phyloP scores from a whole-genome alignment of 176 grass and related monocot species.

The Rhynchospora pubera region DNA sequence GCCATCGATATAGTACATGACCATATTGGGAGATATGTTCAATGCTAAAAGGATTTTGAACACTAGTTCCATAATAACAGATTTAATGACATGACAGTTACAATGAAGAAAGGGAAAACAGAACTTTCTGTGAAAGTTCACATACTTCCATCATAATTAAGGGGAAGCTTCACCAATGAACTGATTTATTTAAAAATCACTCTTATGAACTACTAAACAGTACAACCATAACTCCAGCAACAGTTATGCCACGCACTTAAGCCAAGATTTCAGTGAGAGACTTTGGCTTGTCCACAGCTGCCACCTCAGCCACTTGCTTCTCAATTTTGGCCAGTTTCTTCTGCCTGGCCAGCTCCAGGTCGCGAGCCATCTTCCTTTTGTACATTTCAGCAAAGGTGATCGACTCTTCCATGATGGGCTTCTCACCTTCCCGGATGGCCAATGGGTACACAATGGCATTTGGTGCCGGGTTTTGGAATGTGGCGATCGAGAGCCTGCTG shows the following conservation, averaged over 20 bases:
- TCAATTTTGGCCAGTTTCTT: constrained; percentile 64
- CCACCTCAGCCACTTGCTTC: constrained; percentile 8
- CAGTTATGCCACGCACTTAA: not conserved
- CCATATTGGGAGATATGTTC: no score
- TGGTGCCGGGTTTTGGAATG: constrained; percentile 85
- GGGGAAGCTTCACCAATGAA: not conserved
- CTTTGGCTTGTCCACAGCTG: constrained; percentile 17
- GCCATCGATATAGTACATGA: no score
- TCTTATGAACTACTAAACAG: not conserved
- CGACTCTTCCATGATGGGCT: constrained; percentile 55
- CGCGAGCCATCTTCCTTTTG: constrained; percentile 64
- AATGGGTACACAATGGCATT: constrained; percentile 74
- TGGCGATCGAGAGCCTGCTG: constrained; percentile 66
- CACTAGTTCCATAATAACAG: not conserved
- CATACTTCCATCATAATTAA: not conserved
- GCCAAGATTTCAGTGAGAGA: constrained; percentile 52
- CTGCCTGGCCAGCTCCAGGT: constrained; percentile 58
- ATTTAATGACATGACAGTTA: not conserved
- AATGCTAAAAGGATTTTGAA: no score
- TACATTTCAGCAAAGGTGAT: constrained; percentile 93
- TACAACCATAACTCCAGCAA: not conserved
- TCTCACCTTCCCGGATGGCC: constrained; percentile 65
- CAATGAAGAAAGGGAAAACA: not conserved
- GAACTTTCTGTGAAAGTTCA: not conserved
- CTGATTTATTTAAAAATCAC: not conserved